Evolutionary conservation across 257 asterid species (phyloP).

Genomic region (Solanum peruvianum): DNA sequence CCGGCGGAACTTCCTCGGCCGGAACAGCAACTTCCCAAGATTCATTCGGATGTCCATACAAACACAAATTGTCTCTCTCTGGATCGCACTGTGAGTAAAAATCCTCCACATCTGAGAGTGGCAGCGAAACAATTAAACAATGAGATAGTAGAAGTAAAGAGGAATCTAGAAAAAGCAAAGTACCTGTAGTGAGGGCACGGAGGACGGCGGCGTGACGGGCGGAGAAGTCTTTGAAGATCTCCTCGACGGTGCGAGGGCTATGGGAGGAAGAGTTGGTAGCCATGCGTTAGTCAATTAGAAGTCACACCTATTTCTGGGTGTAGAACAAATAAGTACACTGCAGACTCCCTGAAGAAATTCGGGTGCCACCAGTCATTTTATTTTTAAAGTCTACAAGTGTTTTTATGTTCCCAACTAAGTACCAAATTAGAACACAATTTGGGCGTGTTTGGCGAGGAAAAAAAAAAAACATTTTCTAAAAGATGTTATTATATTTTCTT

Average conservation of each 20-base stretch:
- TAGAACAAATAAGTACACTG: neutral
- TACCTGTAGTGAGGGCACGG: slow-evolving; percentile 13
- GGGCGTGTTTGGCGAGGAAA: neutral
- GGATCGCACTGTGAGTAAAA: slow-evolving; percentile 14
- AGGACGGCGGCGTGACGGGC: slow-evolving; percentile 5
- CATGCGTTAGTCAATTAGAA: neutral
- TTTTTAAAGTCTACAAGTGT: neutral
- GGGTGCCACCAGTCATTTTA: neutral
- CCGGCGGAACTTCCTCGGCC: slow-evolving; percentile 14
- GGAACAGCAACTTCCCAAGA: slow-evolving; percentile 15
- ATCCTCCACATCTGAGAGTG: slow-evolving; percentile 9
- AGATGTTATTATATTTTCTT: neutral
- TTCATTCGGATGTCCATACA: slow-evolving; percentile 14
- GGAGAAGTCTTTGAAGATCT: slow-evolving; percentile 12
- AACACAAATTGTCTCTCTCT: slow-evolving; percentile 18
- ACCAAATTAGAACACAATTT: neutral
- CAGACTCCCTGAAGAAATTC: neutral
- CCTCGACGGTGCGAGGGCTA: slow-evolving; percentile 12
- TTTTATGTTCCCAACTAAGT: neutral
- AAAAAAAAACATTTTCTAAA: no score
- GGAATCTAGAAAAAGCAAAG: neutral
- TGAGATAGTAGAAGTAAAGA: neutral
- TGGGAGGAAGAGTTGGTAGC: slow-evolving; percentile 1
- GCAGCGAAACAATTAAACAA: neutral
- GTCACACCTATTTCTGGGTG: neutral